Evolutionary conservation across 2,329 filamentous ascomycete genomes (phyloP), one percentile per base, ranked within the genome.

Genomic region (Trichoderma afroharzianum): DNA sequence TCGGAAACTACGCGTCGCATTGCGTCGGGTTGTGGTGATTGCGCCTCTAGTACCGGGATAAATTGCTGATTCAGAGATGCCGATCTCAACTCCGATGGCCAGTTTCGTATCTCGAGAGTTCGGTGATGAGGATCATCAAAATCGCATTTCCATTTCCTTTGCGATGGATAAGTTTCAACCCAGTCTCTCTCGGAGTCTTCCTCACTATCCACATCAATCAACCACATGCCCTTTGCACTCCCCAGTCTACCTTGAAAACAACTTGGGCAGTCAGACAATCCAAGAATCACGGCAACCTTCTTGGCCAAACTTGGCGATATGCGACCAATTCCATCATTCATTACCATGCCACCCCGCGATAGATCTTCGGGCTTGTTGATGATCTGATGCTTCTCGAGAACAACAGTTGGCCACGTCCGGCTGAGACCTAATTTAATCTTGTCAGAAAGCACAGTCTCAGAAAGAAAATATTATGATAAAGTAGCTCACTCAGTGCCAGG

Each of bases 201-300:
- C 1, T 80, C 76, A 30, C 87, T 84, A 0, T 82, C 76, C 0
- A 84, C 82, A 74, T 91, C 89, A 6, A 91, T 79, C 61, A 91
- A 85, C 92, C 92, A 95, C 74, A 95, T 84, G 0, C 93, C 93
- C 78, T 95, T 95, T 0, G 91, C 91, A 21, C 91, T 88, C 11
- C 89, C 91, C 43, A 95, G 87, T 0, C 93, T 87, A 1, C 84
- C 92, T 78, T 95, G 93, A 59, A 91, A 90, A 0, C 86, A 90
- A 39, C 88, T 87, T 0, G 92, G 91, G 0, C 88, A 78, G n/a
- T 87, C 83, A 0, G 78, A 74, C 0, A 91, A 79, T 0, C 85
- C 86, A 9, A 92, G 82, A 0, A 73, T 73, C 1, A 83, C 77
- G 30, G 86, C 84, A 6, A 94, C 83, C 55, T 82, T 81, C 1